phyloP scores from a whole-genome alignment of 2,329 filamentous ascomycete genomes.

The Ascochyta rabiei region DNA sequence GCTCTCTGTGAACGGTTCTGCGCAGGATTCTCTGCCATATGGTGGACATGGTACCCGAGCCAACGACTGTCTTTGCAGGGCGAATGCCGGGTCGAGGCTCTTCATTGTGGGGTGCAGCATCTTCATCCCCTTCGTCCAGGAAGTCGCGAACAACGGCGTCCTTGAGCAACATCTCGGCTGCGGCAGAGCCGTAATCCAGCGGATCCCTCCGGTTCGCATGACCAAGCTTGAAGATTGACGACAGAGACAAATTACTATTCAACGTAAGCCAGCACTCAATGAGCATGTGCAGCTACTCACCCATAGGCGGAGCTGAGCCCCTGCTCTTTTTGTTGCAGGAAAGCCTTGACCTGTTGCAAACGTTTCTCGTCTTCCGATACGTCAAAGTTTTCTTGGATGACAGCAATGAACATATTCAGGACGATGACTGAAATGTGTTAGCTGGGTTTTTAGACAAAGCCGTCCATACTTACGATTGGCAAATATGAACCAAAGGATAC shows the following conservation, averaged over 20 bases:
- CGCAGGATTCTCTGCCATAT: slow-evolving; percentile 66
- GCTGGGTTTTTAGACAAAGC: background rate
- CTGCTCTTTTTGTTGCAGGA: slow-evolving; percentile 88
- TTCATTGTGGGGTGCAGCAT: slow-evolving; percentile 29
- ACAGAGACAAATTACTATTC: slow-evolving; percentile 71
- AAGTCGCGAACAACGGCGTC: slow-evolving; percentile 96
- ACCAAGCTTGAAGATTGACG: slow-evolving; percentile 66
- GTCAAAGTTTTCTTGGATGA: slow-evolving; percentile 99
- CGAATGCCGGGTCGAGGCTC: slow-evolving; percentile 46
- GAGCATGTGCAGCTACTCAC: slow-evolving; percentile 23
- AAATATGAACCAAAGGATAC: slow-evolving; percentile 95
- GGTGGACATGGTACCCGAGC: slow-evolving; percentile 64
- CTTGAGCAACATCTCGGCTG: slow-evolving; percentile 95
- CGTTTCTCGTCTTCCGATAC: slow-evolving; percentile 98
- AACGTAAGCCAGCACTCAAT: slow-evolving; percentile 15
- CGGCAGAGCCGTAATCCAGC: slow-evolving; percentile 87
- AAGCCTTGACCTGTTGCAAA: slow-evolving; percentile 92
- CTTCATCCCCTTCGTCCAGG: slow-evolving; percentile 71
- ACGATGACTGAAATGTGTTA: slow-evolving; percentile 68
- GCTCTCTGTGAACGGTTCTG: slow-evolving; percentile 69
- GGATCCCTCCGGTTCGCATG: slow-evolving; percentile 75
- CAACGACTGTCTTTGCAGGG: slow-evolving; percentile 53
- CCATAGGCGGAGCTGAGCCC: slow-evolving; percentile 67
- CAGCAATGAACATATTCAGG: slow-evolving; percentile 99
- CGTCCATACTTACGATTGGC: slow-evolving; percentile 66